Evolutionary conservation across 148 eudicot genomes (phyloP), one percentile per base, ranked within the genome.

Genomic region (Dysphania ambrosioides): DNA sequence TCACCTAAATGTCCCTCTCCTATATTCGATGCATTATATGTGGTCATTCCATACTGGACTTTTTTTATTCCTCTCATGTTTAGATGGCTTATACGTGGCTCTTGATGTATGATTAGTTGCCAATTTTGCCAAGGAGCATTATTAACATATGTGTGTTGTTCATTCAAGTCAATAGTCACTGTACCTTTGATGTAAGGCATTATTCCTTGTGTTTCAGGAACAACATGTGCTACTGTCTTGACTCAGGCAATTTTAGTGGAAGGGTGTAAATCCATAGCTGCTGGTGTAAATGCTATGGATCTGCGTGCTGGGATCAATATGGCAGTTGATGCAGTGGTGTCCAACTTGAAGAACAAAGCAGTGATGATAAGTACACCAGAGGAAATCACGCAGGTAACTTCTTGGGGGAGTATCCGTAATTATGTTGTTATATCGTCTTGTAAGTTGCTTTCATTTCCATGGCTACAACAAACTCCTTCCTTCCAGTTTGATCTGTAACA

Each of bases 171-270:
- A 38, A 57, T 30, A n/a, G 2, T 21, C 1, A 65, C n/a, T 42
- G 12, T 29, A 38, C 58, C 73, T 75, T 41, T 73, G 41, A 64
- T 42, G 47, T 72, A 41, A 72, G 29, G 51, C 41, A 24, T 67
- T 38, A 26, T 56, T 60, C 30, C 19, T 47, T 59, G 66, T 78
- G 74, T 44, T 78, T 65, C 86, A 95, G 99, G 99, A 77, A 95
- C 99, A 38, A 95, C 99, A 36, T 95, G 99, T 87, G 99, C 99
- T 49, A 95, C 97, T 8, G 93, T 95, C 74, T 80, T 95, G 78
- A 86, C 99, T 75, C 99, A 95, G 77, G 92, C 97, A 72, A 95
- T 95, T 70, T 84, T 90, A 78, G 79, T 72, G 67, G 99, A 95
- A 86, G 99, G 99, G 62, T 95, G 92, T 89, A 95, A 92, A 73